These are phyloP conservation scores for Phaseolus coccineus DNA, from an alignment of 331 rosid genomes.

Conservation along the genomic window DNA sequence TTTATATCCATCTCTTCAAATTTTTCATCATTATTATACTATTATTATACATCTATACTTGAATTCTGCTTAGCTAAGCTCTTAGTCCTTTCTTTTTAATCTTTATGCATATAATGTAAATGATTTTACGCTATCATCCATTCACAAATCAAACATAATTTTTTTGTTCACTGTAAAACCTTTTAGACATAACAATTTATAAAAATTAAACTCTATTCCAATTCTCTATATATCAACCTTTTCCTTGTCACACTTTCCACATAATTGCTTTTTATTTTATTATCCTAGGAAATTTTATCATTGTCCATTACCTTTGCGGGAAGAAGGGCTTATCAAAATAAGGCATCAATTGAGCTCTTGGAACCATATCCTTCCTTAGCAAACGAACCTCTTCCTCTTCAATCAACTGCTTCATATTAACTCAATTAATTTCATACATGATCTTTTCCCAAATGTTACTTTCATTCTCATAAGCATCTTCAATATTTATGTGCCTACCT, in stretches of 20 bases:
- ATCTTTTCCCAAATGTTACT: slow-evolving; percentile 10
- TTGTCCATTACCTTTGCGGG: slow-evolving; percentile 74
- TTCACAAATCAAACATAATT: neutral
- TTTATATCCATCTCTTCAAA: neutral
- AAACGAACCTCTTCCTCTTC: slow-evolving; percentile 93
- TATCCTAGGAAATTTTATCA: neutral
- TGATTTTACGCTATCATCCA: too few relatives aligned
- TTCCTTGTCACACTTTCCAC: neutral
- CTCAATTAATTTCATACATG: neutral
- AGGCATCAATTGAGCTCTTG: slow-evolving; percentile 98
- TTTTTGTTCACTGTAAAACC: neutral
- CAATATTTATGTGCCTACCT: slow-evolving; percentile 58
- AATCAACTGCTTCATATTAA: slow-evolving; percentile 64
- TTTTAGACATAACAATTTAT: neutral
- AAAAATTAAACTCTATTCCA: neutral
- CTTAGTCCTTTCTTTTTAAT: neutral
- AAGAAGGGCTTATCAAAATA: slow-evolving; percentile 86
- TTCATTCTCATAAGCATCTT: neutral
- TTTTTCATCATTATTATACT: neutral
- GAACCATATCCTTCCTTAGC: slow-evolving; percentile 95
- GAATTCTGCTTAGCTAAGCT: neutral
- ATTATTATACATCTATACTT: neutral
- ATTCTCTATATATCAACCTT: neutral
- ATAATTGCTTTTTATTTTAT: neutral
- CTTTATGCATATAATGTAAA: neutral